These are phyloP conservation scores for Boletus huronensis DNA, from an alignment of 768 basidiomycete genomes.

Conservation along the genomic window DNA sequence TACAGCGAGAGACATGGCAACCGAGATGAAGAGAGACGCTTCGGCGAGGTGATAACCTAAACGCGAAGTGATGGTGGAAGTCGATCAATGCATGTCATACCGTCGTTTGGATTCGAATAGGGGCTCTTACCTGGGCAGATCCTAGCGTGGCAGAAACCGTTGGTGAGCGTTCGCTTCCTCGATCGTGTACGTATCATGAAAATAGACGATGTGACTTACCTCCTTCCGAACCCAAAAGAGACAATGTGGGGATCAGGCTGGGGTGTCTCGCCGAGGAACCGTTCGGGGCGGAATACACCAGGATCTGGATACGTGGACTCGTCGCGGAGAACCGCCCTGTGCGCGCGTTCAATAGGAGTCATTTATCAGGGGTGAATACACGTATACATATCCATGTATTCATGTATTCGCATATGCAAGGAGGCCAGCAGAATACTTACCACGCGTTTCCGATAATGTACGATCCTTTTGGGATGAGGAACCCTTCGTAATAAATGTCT, in stretches of 20 bases:
- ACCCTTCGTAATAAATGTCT: slow-evolving; percentile 16
- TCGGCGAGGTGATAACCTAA: slow-evolving; percentile 25
- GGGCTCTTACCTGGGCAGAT: slow-evolving; percentile 16
- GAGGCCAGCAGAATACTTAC: slow-evolving; percentile 11
- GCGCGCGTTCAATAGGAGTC: not conserved
- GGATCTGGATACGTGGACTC: slow-evolving; percentile 37
- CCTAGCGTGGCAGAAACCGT: not conserved
- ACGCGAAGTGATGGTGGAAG: not conserved
- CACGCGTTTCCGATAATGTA: slow-evolving; percentile 22
- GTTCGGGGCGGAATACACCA: slow-evolving; percentile 32
- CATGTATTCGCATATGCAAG: not conserved
- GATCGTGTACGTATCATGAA: too few relatives aligned
- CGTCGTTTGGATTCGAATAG: not conserved
- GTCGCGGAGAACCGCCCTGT: slow-evolving; percentile 55
- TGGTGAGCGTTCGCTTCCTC: not conserved
- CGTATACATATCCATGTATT: slow-evolving; percentile 2
- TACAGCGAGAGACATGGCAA: slow-evolving; percentile 40
- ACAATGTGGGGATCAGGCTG: slow-evolving; percentile 16
- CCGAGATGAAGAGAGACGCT: slow-evolving; percentile 24
- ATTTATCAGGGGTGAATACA: not conserved
- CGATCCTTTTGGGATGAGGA: slow-evolving; percentile 25
- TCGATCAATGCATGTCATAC: not conserved
- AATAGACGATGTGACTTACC: too few relatives aligned
- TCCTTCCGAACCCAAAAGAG: slow-evolving; percentile 21
- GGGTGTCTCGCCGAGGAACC: slow-evolving; percentile 25